A percentile compares a stretch with the other conserved stretches of the same genome.
Evolutionary conservation across 108 stramenopile species (phyloP).

Genomic region (Nitzschia palea): DNA sequence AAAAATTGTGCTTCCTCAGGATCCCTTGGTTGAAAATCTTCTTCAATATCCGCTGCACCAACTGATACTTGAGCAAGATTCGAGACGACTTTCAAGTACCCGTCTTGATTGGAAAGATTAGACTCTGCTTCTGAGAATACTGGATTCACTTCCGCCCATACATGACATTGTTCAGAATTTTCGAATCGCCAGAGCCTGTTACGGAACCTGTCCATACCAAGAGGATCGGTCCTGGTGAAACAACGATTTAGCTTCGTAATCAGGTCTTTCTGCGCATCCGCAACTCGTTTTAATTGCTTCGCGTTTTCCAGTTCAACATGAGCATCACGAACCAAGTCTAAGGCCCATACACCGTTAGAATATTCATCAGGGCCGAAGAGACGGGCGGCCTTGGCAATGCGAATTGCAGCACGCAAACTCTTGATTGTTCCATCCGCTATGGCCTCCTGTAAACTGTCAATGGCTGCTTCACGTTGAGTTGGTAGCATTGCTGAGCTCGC

Average conservation of each 20-base stretch:
- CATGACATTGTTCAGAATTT: slow-evolving; percentile 63
- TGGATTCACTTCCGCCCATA: slow-evolving; percentile 73
- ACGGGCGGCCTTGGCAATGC: slow-evolving; percentile 69
- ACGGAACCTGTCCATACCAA: slow-evolving; percentile 72
- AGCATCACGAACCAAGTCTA: slow-evolving; percentile 81
- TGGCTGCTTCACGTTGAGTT: slow-evolving; percentile 46
- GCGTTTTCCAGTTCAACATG: slow-evolving; percentile 80
- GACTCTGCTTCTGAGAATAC: slow-evolving; percentile 13
- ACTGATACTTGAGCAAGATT: slow-evolving; percentile 33
- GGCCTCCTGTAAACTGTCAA: slow-evolving; percentile 72
- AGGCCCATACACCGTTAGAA: slow-evolving; percentile 74
- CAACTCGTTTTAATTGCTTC: slow-evolving; percentile 73
- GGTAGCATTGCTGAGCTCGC: slow-evolving; percentile 46
- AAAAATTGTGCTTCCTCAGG: slow-evolving; percentile 39
- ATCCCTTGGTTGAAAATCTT: slow-evolving; percentile 60
- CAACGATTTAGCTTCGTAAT: slow-evolving; percentile 82
- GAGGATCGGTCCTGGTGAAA: slow-evolving; percentile 75
- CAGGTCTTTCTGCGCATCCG: slow-evolving; percentile 84
- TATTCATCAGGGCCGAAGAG: slow-evolving; percentile 70
- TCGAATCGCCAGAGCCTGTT: slow-evolving; percentile 79
- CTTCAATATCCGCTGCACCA: slow-evolving; percentile 62
- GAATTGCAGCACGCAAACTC: slow-evolving; percentile 69
- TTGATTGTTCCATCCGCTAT: slow-evolving; percentile 90
- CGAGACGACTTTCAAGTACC: slow-evolving; percentile 42
- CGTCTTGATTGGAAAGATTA: slow-evolving; percentile 12